These are phyloP conservation scores for Coniosporium tulheliwenetii DNA, from an alignment of 2,329 filamentous ascomycete species.

Conservation along the genomic window DNA sequence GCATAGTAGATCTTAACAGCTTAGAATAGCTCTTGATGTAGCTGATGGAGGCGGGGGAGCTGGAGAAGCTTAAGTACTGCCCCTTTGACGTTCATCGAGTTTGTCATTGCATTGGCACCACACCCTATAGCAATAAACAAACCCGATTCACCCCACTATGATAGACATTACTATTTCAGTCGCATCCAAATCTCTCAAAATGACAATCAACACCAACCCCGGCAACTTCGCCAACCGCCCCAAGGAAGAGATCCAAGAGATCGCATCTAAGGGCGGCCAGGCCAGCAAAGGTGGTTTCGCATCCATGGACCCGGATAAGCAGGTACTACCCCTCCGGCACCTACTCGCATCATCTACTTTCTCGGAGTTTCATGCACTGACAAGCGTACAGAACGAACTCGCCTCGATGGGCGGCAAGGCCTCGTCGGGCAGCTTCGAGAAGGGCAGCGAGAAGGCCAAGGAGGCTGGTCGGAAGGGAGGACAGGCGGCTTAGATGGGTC, in stretches of 20 bases:
- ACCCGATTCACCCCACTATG: too few species aligned
- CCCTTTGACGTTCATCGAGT: too few species aligned
- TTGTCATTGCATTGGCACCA: too few species aligned
- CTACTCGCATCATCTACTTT: too few species aligned
- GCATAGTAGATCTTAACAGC: too few species aligned
- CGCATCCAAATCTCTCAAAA: neutral
- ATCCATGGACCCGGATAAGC: slow-evolving; percentile 7
- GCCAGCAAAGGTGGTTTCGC: slow-evolving; percentile 24
- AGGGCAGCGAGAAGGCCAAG: slow-evolving; percentile 19
- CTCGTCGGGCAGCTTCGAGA: slow-evolving; percentile 18
- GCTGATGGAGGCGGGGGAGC: too few species aligned
- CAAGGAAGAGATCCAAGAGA: slow-evolving; percentile 31
- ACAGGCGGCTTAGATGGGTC: neutral
- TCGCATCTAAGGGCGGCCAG: slow-evolving; percentile 33
- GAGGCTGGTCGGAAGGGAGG: slow-evolving; percentile 21
- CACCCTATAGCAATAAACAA: too few species aligned
- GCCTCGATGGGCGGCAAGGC: slow-evolving; percentile 16
- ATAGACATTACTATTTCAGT: too few species aligned
- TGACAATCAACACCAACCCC: slow-evolving; percentile 24
- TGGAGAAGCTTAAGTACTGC: too few species aligned
- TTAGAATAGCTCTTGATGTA: too few species aligned
- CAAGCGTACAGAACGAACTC: slow-evolving; percentile 10
- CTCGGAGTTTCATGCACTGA: neutral
- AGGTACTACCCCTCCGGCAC: slow-evolving; percentile 4
- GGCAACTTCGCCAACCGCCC: slow-evolving; percentile 37